Evolutionary conservation across 352 stramenopile species (phyloP).

Genomic region (Peronospora farinosa): DNA sequence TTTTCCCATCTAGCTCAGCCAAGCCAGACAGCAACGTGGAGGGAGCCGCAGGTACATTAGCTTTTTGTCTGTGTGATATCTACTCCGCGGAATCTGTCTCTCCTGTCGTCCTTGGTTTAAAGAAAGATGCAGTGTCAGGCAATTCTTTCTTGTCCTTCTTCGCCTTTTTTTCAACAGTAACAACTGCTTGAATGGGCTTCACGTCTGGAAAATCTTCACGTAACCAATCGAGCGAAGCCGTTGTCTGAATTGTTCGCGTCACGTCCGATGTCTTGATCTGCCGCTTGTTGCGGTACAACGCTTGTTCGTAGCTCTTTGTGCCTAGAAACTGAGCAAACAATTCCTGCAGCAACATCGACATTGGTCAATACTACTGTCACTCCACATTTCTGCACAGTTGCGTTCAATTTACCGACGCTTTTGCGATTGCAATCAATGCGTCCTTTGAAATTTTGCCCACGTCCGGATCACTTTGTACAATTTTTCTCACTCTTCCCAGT

Average conservation of each 20-base stretch:
- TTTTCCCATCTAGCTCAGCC: constrained; percentile 15
- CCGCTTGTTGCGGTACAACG: constrained; percentile 76
- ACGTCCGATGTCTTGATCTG: constrained; percentile 77
- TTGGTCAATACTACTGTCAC: not conserved
- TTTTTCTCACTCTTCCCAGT: constrained; percentile 85
- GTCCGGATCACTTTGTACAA: constrained; percentile 90
- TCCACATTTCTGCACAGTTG: not conserved
- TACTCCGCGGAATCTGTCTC: constrained; percentile 13
- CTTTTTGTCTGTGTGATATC: constrained; percentile 6
- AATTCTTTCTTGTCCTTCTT: constrained; percentile 24
- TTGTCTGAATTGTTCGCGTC: constrained; percentile 71
- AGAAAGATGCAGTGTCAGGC: constrained; percentile 45
- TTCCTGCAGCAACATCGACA: constrained; percentile 44
- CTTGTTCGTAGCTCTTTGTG: constrained; percentile 84
- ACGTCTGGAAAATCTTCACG: constrained; percentile 79
- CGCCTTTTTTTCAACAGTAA: constrained; percentile 10
- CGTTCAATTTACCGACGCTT: constrained; percentile 68
- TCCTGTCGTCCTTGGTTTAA: constrained; percentile 24
- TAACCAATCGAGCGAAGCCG: constrained; percentile 71
- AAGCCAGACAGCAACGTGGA: constrained; percentile 1
- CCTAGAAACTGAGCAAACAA: constrained; percentile 87
- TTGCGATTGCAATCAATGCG: constrained; percentile 87
- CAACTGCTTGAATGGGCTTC: constrained; percentile 21
- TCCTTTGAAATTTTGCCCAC: constrained; percentile 89
- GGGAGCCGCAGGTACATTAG: constrained; percentile 8